Evolutionary conservation across 73 alveolate species (phyloP).

Genomic region (Paraurostyla sp.): DNA sequence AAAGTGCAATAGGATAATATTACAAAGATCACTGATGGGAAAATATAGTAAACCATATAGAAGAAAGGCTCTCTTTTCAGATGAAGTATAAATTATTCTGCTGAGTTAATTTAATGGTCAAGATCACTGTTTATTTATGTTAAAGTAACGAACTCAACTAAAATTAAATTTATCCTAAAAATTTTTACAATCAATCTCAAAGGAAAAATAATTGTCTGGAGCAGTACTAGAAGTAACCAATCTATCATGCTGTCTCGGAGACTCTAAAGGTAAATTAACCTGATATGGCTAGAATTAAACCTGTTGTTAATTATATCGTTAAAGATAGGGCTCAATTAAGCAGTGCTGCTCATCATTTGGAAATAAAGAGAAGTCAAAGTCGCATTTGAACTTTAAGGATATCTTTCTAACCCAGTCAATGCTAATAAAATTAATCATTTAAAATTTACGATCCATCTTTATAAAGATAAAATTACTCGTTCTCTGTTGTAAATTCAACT

Average conservation of each 20-base stretch:
- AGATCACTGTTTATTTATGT: background rate
- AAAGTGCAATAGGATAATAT: constrained; percentile 13
- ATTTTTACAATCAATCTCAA: background rate
- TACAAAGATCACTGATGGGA: constrained; percentile 28
- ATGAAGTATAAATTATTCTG: background rate
- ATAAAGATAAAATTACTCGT: constrained; percentile 23
- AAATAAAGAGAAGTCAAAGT: background rate
- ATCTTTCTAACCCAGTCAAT: constrained; percentile 35
- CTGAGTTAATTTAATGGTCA: background rate
- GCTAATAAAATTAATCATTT: background rate
- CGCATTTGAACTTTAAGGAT: background rate
- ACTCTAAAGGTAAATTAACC: too few relatives aligned
- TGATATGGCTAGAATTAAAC: background rate
- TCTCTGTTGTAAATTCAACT: background rate
- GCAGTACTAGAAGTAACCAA: constrained; percentile 12
- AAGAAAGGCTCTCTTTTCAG: constrained; percentile 34
- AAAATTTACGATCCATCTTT: background rate
- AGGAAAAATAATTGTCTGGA: background rate
- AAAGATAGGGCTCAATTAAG: background rate
- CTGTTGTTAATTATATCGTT: background rate
- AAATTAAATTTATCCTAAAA: background rate
- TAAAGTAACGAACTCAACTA: background rate
- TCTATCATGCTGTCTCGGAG: too few relatives aligned
- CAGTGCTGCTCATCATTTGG: constrained; percentile 25
- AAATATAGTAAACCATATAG: constrained; percentile 40